A percentile compares a stretch with the other conserved stretches of the same genome.
phyloP scores from a whole-genome alignment of 2,329 filamentous ascomycete genomes.

The Orbilia quercus region DNA sequence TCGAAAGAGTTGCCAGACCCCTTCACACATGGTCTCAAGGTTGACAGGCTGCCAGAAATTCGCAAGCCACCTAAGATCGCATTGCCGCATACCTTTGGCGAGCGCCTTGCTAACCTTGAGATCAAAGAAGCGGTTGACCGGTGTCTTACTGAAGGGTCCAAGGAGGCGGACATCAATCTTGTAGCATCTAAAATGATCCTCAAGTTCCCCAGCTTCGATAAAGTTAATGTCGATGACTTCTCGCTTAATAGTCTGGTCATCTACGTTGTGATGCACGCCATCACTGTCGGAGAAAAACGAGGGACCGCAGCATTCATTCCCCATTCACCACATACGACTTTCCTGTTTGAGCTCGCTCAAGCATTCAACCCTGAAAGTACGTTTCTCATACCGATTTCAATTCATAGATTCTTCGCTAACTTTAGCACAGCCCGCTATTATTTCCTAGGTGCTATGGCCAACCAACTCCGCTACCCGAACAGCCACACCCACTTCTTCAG shows the following conservation, averaged over 20 bases:
- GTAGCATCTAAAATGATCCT: slow-evolving; percentile 63
- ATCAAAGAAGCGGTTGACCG: slow-evolving; percentile 69
- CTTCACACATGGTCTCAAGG: slow-evolving; percentile 77
- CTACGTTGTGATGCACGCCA: slow-evolving; percentile 80
- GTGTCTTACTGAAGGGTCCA: slow-evolving; percentile 73
- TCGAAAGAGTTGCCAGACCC: slow-evolving; percentile 79
- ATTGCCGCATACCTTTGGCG: slow-evolving; percentile 66
- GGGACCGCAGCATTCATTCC: slow-evolving; percentile 73
- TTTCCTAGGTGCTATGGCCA: slow-evolving; percentile 83
- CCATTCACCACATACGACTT: slow-evolving; percentile 74
- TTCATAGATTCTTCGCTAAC: slow-evolving; percentile 14
- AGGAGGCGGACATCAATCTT: slow-evolving; percentile 43
- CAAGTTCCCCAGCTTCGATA: slow-evolving; percentile 62
- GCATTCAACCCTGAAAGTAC: slow-evolving; percentile 74
- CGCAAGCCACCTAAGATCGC: slow-evolving; percentile 74
- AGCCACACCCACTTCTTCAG: slow-evolving; percentile 93
- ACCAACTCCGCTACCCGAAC: slow-evolving; percentile 91
- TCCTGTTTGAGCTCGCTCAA: slow-evolving; percentile 80
- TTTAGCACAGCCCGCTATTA: slow-evolving; percentile 75
- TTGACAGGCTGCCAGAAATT: slow-evolving; percentile 80
- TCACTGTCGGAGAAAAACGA: slow-evolving; percentile 70
- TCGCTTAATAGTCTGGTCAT: slow-evolving; percentile 81
- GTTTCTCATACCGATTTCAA: neutral
- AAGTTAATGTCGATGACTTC: slow-evolving; percentile 72
- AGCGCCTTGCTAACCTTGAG: slow-evolving; percentile 66